phyloP scores from a whole-genome alignment of 192 early-diverging fungal genomes.

The Coemansia sp. region DNA sequence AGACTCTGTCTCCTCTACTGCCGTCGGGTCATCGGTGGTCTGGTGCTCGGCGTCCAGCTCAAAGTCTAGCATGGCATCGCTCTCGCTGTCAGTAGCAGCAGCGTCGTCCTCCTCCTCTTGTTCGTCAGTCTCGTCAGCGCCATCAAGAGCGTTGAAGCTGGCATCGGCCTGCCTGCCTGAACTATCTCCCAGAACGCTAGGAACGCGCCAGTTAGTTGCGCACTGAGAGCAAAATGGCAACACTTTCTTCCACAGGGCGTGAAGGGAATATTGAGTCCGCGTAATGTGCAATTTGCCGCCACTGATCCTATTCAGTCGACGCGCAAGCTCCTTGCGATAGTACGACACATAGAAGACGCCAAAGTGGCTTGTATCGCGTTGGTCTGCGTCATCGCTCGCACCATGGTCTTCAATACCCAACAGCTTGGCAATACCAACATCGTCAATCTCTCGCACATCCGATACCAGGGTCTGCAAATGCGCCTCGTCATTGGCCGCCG shows the following conservation, averaged over 20 bases:
- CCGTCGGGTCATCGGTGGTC: neutral
- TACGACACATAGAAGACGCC: conserved; percentile 1
- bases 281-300: conserved; percentile 36
- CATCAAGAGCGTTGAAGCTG: neutral
- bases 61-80: neutral
- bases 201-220: neutral
- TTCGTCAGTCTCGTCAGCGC: neutral
- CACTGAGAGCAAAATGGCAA: conserved; percentile 23
- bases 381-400: neutral
- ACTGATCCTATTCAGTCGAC: conserved; percentile 44
- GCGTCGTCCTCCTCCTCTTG: neutral
- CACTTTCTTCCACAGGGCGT: conserved; percentile 14
- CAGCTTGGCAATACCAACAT: conserved; percentile 19
- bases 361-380: neutral
- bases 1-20: neutral
- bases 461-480: conserved; percentile 36
- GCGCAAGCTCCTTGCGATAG: conserved; percentile 30
- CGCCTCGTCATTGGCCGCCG: conserved; percentile 36
- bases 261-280: conserved; percentile 24
- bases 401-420: conserved; percentile 7
- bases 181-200: neutral
- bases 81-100: neutral
- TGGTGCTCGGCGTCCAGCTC: neutral
- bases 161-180: neutral
- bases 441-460: conserved; percentile 19